Percentiles rank a stretch among this genome's conserved stretches.
These are phyloP conservation scores for Eimeria tenella DNA, from an alignment of 169 alveolate species.

Conservation along the genomic window DNA sequence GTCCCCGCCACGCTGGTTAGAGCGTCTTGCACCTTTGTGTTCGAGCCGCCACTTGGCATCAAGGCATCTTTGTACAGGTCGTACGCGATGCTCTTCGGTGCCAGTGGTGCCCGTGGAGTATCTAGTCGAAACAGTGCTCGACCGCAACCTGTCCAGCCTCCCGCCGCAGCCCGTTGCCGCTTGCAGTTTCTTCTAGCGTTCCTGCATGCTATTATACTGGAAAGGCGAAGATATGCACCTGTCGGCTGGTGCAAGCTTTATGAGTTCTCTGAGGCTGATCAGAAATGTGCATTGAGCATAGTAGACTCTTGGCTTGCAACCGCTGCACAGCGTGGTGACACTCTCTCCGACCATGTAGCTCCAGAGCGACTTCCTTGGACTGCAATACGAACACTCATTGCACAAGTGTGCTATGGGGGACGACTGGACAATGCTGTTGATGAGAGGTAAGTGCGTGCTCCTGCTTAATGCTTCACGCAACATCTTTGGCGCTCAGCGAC, in stretches of 20 bases:
- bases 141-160: constrained; percentile 76
- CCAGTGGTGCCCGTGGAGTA: constrained; percentile 24
- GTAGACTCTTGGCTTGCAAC: constrained; percentile 96
- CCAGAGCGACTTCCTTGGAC: constrained; percentile 99
- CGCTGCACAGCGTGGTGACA: constrained; percentile 69
- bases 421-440: constrained; percentile 98
- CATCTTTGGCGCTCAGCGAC: neutral
- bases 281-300: constrained; percentile 95
- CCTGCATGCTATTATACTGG: constrained; percentile 98
- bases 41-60: constrained; percentile 98
- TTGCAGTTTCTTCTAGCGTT: constrained; percentile 96
- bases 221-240: constrained; percentile 97
- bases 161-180: constrained; percentile 92
- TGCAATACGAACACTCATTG: constrained; percentile 95
- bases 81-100: constrained; percentile 87
- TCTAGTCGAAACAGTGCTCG: constrained; percentile 2
- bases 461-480: neutral
- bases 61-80: constrained; percentile 93
- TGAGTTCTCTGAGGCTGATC: constrained; percentile 98
- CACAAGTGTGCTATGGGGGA: constrained; percentile 97
- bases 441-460: constrained; percentile 82
- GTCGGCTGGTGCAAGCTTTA: constrained; percentile 98
- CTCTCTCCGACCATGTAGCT: constrained; percentile 85
- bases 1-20: constrained; percentile 95
- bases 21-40: constrained; percentile 95